Evolutionary conservation across 208 protist genomes (phyloP).

Genomic region (Crithidia thermophila): DNA sequence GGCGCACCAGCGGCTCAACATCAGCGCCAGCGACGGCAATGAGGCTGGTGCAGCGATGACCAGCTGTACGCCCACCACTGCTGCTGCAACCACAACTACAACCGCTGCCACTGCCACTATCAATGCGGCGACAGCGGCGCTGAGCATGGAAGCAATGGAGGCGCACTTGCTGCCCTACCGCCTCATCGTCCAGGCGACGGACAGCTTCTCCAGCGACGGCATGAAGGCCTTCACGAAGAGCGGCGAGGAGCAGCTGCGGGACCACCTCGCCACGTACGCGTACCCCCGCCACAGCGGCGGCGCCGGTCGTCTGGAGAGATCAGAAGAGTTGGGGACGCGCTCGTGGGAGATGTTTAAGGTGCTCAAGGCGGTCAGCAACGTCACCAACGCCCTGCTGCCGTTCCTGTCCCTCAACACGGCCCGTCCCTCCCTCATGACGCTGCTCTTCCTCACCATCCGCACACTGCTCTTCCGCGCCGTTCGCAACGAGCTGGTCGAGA

Average conservation of each 20-base stretch:
- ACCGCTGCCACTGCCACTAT: not conserved
- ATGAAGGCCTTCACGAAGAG: conserved; percentile 58
- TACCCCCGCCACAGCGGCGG: conserved; percentile 12
- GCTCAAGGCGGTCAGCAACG: conserved; percentile 73
- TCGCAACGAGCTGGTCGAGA: conserved; percentile 64
- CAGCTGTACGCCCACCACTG: not conserved
- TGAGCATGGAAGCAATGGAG: conserved; percentile 26
- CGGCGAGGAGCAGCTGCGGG: conserved; percentile 41
- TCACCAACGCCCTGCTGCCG: conserved; percentile 73
- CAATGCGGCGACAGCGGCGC: not conserved
- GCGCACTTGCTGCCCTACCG: conserved; percentile 34
- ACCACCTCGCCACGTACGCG: conserved; percentile 22
- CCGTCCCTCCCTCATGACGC: conserved; percentile 46
- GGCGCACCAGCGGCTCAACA: conserved; percentile 14
- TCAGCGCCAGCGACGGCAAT: too few species aligned
- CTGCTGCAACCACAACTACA: not conserved
- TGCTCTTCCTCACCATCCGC: conserved; percentile 69
- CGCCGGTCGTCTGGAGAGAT: too few species aligned
- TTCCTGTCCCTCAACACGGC: conserved; percentile 71
- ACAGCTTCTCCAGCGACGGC: conserved; percentile 53
- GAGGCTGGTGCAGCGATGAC: not conserved
- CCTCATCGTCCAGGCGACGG: conserved; percentile 45
- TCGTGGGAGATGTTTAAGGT: conserved; percentile 61
- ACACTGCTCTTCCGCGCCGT: conserved; percentile 67
- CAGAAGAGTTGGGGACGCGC: conserved; percentile 24